Conservation (phyloP, 192 early-diverging fungal species). For the Geosiphon pyriformis region DNA sequence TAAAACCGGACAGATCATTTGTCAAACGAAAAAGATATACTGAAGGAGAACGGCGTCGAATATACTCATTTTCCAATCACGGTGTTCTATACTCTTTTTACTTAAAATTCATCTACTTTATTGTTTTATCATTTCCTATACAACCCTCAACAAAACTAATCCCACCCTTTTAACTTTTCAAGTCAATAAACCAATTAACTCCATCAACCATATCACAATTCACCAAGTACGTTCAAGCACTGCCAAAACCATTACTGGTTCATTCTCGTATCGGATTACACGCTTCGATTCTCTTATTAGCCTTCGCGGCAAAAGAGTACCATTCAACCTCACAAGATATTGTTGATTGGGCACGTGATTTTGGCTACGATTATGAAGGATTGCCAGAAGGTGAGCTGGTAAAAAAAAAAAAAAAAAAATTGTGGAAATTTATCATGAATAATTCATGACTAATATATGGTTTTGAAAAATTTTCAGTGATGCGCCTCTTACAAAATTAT, state of each 20-base stretch:
- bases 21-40: not conserved
- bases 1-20: not conserved
- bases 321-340: not conserved
- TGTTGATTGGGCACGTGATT: not conserved
- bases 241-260: conserved; percentile 3
- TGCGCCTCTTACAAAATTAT: conserved; percentile 6
- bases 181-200: not conserved
- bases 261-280: conserved; percentile 2
- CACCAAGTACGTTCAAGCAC: not conserved
- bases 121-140: not conserved
- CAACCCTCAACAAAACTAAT: not conserved
- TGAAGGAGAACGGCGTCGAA: not conserved
- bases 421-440: not conserved
- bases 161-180: no score
- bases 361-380: conserved; percentile 6
- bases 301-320: conserved; percentile 8
- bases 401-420: not conserved
- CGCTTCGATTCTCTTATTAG: not conserved
- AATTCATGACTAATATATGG: not conserved
- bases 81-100: not conserved
- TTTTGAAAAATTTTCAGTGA: not conserved
- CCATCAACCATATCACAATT: not conserved
- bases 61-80: not conserved
- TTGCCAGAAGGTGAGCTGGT: conserved; percentile 2
- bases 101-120: not conserved